Base-by-base conservation (phyloP, 2,329 filamentous ascomycete genomes). In the Penicillium sp. region DNA sequence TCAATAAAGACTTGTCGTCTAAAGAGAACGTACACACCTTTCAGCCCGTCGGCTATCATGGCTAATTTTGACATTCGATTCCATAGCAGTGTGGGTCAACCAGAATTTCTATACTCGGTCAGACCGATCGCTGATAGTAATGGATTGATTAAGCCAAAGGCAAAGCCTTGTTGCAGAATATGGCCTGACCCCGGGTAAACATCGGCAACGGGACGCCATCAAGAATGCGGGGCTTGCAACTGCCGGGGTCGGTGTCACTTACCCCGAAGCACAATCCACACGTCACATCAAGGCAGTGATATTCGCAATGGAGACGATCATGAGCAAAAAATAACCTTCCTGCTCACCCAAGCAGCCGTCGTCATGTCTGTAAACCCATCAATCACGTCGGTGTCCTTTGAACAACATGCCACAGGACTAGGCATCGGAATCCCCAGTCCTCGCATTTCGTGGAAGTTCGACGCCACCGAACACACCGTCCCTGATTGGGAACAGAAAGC, bases 361-460 rank as follows among this genome's bases (percentile, higher is more conserved):
- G 49, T 3, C 22, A 61, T 61, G 57, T 51, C 52, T 14, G 21
- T 49, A 49, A 56, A 53, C 5, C 56, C 56, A 13, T 48, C 48
- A 14, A 54, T 61, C 16, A 29, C 44, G 14, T 54, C 56, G 4
- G 13, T 61, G 13, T 53, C 59, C 4, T 62, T 62, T 35, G 60
- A 60, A 42, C 60, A 62, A 33, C 53, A 60, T 31, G 35, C 55
- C n/a, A 65, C 57, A 9, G 68, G 68, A n/a, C 60, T 71, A 26
- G 68, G 66, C 13, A 64, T 71, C 21, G 62, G 59, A 4, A 52
- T 44, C 21, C 37, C 63, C 11, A 46, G 54, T 2, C 68, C 67
- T n/a, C 66, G 68, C 26, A 57, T 70, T 14, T 71, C 68, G 22
- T 71, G 68, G 67, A 55, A 60, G 10, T 71, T 70, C 48, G 52